A percentile compares a stretch with the other conserved stretches of the same genome.
These are phyloP conservation scores for Kodamaea derodonti DNA, from an alignment of 1,139 yeast species.

Conservation along the genomic window DNA sequence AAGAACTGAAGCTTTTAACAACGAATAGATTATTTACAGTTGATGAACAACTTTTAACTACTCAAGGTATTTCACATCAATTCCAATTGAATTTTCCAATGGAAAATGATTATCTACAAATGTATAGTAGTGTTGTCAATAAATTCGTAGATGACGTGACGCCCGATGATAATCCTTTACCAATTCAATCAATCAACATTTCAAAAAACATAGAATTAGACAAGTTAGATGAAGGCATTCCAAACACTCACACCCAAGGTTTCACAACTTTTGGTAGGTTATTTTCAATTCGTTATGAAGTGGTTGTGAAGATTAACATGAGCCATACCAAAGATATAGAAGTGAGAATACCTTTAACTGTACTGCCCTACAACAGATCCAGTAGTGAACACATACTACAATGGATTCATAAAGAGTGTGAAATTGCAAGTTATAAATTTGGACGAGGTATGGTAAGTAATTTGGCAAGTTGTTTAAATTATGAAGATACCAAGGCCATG, in stretches of 20 bases:
- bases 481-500: slow-evolving; percentile 21
- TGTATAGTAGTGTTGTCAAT: slow-evolving; percentile 10
- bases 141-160: not conserved
- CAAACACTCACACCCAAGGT: slow-evolving; percentile 43
- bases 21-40: slow-evolving; percentile 22
- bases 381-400: slow-evolving; percentile 42
- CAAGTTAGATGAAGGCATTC: slow-evolving; percentile 37
- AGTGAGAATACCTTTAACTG: slow-evolving; percentile 47
- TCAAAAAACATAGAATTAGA: slow-evolving; percentile 15
- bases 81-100: slow-evolving; percentile 34
- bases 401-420: slow-evolving; percentile 55
- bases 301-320: slow-evolving; percentile 46
- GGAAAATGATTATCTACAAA: slow-evolving; percentile 33
- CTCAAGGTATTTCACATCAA: slow-evolving; percentile 28
- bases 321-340: slow-evolving; percentile 48
- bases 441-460: slow-evolving; percentile 30
- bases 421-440: slow-evolving; percentile 33
- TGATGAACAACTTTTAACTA: slow-evolving; percentile 20
- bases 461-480: slow-evolving; percentile 18
- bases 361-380: slow-evolving; percentile 49
- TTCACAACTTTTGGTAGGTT: slow-evolving; percentile 50
- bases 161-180: slow-evolving; percentile 4
- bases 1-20: slow-evolving; percentile 32
- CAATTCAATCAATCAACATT: slow-evolving; percentile 14
- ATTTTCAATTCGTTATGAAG: slow-evolving; percentile 51